Conservation (phyloP, 345 rosid genomes). For the Psidium guajava region DNA sequence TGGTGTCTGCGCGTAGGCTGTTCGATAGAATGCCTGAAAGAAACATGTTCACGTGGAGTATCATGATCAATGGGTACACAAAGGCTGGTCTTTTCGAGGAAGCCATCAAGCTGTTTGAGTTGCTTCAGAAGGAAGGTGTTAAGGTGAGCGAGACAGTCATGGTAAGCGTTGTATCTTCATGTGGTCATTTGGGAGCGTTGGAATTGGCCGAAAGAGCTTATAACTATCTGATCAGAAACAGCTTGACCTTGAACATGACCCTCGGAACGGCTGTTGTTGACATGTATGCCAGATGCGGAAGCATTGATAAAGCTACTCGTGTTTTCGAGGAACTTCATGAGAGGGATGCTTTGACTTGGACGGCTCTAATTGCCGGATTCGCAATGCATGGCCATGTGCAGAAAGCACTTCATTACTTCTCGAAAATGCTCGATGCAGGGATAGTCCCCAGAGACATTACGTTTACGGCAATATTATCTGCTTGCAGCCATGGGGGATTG, state of each 20-base stretch:
- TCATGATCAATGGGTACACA: constrained; percentile 59
- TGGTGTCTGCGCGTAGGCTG: constrained; percentile 40
- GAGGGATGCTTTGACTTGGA: constrained; percentile 57
- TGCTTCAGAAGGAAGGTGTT: constrained; percentile 33
- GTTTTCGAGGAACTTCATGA: constrained; percentile 38
- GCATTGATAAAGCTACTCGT: constrained; percentile 33
- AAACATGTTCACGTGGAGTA: constrained; percentile 69
- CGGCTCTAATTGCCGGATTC: constrained; percentile 52
- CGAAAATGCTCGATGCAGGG: constrained; percentile 33
- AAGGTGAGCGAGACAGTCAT: constrained; percentile 54
- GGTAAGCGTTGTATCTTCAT: constrained; percentile 63
- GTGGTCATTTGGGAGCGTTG: constrained; percentile 61
- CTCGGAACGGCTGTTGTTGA: constrained; percentile 67
- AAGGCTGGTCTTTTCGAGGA: constrained; percentile 26
- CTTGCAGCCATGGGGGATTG: constrained; percentile 77
- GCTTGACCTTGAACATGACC: constrained; percentile 31
- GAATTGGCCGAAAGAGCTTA: constrained; percentile 44
- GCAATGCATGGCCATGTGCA: constrained; percentile 58
- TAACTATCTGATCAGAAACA: constrained; percentile 33
- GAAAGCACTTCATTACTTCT: constrained; percentile 35
- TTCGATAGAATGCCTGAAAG: constrained; percentile 68
- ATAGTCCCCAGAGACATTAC: constrained; percentile 49
- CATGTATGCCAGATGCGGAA: constrained; percentile 71
- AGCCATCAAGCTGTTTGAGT: constrained; percentile 40
- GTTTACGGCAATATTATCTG: constrained; percentile 51